Percentiles rank a stretch among this genome's conserved stretches.
phyloP scores from a whole-genome alignment of 805 yeast genomes.

The Cyberlindnera americana region DNA sequence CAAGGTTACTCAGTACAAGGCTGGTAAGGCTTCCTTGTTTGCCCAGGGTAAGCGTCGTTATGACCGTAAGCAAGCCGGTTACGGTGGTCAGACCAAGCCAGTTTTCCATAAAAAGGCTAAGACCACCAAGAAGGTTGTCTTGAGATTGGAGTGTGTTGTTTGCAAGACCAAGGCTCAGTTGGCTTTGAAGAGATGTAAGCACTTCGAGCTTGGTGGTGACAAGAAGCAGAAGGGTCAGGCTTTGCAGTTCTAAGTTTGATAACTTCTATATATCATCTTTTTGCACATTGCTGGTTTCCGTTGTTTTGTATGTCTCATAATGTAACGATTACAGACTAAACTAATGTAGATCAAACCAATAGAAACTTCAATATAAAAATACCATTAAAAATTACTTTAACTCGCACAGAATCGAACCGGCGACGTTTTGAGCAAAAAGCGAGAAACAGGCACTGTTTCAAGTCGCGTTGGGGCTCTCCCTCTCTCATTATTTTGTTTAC shows the following conservation, averaged over 20 bases:
- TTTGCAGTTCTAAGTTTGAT: constrained; percentile 82
- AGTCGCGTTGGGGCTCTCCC: not conserved
- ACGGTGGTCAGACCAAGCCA: constrained; percentile 99
- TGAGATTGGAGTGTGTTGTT: constrained; percentile 97
- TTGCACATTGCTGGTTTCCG: constrained; percentile 22
- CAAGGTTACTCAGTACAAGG: constrained; percentile 99
- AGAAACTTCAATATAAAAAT: not conserved
- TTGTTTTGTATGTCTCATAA: constrained; percentile 28
- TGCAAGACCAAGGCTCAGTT: constrained; percentile 99
- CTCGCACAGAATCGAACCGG: constrained; percentile 2
- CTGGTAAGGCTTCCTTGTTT: constrained; percentile 98
- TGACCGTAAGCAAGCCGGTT: constrained; percentile 99
- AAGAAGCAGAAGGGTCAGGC: constrained; percentile 99
- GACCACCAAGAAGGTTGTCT: constrained; percentile 99
- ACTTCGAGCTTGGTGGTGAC: constrained; percentile 99
- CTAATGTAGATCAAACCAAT: not conserved
- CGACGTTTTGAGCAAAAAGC: not conserved
- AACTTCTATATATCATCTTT: constrained; percentile 8
- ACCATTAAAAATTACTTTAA: not conserved
- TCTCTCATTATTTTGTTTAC: too few species aligned
- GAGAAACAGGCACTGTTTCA: constrained; percentile 1
- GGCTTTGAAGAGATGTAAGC: constrained; percentile 99
- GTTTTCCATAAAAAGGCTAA: constrained; percentile 99
- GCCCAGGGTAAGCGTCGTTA: constrained; percentile 99
- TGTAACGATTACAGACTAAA: constrained; percentile 22